These are phyloP conservation scores for Kwoniella sp. DNA, from an alignment of 768 basidiomycete species.

Conservation along the genomic window DNA sequence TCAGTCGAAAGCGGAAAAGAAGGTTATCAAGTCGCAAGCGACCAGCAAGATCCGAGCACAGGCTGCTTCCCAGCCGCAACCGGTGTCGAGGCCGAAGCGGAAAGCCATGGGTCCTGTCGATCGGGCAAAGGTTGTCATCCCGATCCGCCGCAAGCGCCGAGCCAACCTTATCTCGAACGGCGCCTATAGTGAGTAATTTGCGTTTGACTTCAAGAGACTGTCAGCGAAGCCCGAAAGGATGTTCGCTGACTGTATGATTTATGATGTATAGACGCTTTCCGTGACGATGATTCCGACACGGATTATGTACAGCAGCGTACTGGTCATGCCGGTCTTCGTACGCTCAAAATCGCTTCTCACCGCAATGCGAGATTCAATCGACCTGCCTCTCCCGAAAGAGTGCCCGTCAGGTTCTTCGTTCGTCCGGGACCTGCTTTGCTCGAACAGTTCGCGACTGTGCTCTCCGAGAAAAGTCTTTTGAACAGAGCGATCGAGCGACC, in stretches of 20 bases:
- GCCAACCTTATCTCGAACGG: conserved; percentile 31
- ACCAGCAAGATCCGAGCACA: background rate
- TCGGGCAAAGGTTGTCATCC: conserved; percentile 31
- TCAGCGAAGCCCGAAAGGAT: background rate
- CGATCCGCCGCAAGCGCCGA: conserved; percentile 18
- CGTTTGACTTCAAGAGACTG: too few species aligned
- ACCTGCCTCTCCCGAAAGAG: conserved; percentile 28
- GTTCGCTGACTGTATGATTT: background rate
- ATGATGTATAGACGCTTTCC: conserved; percentile 26
- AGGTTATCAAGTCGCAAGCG: background rate
- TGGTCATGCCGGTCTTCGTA: conserved; percentile 21
- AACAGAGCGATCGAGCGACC: conserved; percentile 11
- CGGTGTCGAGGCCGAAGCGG: conserved; percentile 1
- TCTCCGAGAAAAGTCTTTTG: conserved; percentile 23
- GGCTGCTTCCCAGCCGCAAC: background rate
- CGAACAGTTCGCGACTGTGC: conserved; percentile 31
- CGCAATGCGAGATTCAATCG: conserved; percentile 19
- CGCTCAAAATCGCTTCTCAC: conserved; percentile 22
- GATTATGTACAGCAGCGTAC: conserved; percentile 7
- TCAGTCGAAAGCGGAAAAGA: background rate
- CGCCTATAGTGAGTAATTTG: conserved; percentile 38
- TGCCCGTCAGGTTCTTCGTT: conserved; percentile 34
- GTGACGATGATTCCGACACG: conserved; percentile 42
- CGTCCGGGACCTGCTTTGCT: conserved; percentile 34
- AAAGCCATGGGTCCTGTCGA: conserved; percentile 15